Conservation (phyloP, 768 basidiomycete genomes). For the Pleurotus ostreatus region DNA sequence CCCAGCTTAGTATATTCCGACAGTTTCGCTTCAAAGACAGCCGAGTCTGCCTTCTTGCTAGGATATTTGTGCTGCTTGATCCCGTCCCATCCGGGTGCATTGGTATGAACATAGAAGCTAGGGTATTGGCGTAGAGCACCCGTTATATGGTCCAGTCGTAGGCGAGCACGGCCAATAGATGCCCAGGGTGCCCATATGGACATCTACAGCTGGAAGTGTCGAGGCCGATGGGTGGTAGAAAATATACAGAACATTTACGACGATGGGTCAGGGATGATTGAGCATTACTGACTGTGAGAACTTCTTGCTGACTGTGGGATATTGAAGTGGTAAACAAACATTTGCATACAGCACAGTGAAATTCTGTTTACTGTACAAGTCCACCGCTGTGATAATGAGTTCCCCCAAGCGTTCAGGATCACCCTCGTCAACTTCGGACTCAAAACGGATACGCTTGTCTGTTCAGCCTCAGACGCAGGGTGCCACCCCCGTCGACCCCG, state of each 20-base stretch:
- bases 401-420: conserved; percentile 65
- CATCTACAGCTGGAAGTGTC: neutral
- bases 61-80: conserved; percentile 6
- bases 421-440: conserved; percentile 47
- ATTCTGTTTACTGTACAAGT: too few relatives aligned
- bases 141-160: neutral
- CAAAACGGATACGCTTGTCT: conserved; percentile 56
- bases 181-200: conserved; percentile 8
- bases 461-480: conserved; percentile 55
- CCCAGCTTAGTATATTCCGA: conserved; percentile 5
- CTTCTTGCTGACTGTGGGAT: neutral
- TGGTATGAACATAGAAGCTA: neutral
- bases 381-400: conserved; percentile 36
- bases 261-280: neutral
- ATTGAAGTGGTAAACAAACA: neutral
- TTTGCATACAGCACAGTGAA: too few relatives aligned
- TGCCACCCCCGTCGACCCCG: conserved; percentile 73
- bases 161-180: neutral
- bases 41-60: conserved; percentile 2
- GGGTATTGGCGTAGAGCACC: neutral
- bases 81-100: conserved; percentile 3
- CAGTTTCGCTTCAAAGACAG: conserved; percentile 10
- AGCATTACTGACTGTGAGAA: neutral
- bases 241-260: neutral
- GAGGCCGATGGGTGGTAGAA: too few relatives aligned